A percentile compares a stretch with the other conserved stretches of the same genome.
phyloP scores from a whole-genome alignment of 805 yeast species.

The Cyberlindnera misumaiensis region DNA sequence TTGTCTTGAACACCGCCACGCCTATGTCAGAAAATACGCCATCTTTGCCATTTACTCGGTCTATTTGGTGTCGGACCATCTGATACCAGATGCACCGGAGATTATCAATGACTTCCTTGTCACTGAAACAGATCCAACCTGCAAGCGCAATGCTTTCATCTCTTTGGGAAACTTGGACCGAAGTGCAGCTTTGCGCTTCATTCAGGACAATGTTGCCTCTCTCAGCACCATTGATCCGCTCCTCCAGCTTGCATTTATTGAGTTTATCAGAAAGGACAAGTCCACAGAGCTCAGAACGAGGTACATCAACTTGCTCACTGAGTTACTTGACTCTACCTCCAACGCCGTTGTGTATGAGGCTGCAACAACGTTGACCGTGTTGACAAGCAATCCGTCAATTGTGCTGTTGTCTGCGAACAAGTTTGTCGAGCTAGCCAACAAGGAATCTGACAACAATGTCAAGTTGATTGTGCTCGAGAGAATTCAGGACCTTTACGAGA shows the following conservation, averaged over 20 bases:
- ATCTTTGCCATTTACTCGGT: conserved; percentile 85
- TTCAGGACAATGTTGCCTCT: conserved; percentile 59
- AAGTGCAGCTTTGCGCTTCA: conserved; percentile 74
- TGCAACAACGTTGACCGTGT: conserved; percentile 64
- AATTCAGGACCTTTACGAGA: conserved; percentile 65
- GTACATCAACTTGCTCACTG: conserved; percentile 67
- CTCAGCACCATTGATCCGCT: conserved; percentile 71
- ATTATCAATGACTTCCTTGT: conserved; percentile 64
- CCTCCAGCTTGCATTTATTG: conserved; percentile 83
- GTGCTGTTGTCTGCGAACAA: conserved; percentile 76
- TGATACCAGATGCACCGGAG: conserved; percentile 94
- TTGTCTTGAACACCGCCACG: conserved; percentile 93
- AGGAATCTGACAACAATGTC: conserved; percentile 92
- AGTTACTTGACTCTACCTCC: conserved; percentile 60
- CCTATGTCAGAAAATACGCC: conserved; percentile 96
- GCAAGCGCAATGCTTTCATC: conserved; percentile 92
- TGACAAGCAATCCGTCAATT: conserved; percentile 58
- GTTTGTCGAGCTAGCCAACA: conserved; percentile 81
- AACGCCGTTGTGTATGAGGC: conserved; percentile 85
- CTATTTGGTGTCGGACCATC: conserved; percentile 73
- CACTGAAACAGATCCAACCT: conserved; percentile 86
- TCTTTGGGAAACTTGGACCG: conserved; percentile 78
- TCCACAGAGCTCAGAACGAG: conserved; percentile 60
- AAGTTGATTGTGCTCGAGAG: conserved; percentile 88
- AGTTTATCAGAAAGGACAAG: conserved; percentile 78